Percentiles rank a stretch among this genome's conserved stretches.
Conservation (phyloP, 106 monocot species). For the Posidonia australis region DNA sequence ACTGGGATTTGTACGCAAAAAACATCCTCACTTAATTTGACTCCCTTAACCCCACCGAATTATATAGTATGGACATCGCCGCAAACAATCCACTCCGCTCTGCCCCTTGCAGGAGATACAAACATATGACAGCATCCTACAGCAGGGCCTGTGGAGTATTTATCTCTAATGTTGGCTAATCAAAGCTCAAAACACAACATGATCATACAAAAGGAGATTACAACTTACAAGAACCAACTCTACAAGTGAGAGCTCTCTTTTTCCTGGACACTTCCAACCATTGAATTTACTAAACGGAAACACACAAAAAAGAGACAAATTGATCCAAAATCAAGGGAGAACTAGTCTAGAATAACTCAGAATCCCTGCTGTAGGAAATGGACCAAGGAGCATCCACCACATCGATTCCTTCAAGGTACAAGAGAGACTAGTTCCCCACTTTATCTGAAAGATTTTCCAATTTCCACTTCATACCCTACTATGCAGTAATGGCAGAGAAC, state of each 20-base stretch:
- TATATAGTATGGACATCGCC: no score
- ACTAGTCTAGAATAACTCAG: neutral
- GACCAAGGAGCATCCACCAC: neutral
- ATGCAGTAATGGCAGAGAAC: slow-evolving; percentile 15
- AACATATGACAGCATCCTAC: no score
- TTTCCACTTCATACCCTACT: neutral
- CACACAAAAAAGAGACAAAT: neutral
- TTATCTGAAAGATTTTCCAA: neutral
- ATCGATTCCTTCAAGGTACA: neutral
- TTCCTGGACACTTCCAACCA: no score
- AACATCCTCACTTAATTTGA: no score
- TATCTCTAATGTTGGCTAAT: no score
- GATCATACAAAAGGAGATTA: no score
- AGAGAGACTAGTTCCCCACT: neutral
- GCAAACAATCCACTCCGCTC: no score
- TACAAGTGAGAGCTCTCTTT: neutral
- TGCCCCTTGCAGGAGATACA: no score
- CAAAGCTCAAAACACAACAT: no score
- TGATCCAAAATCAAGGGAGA: neutral
- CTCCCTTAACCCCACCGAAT: no score
- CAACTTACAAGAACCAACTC: neutral
- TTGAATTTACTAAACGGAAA: neutral
- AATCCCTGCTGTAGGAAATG: neutral
- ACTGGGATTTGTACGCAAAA: no score
- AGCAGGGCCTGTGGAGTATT: no score